Evolutionary conservation across 495 filamentous ascomycete species (phyloP).

Genomic region (Cenococcum geophilum): DNA sequence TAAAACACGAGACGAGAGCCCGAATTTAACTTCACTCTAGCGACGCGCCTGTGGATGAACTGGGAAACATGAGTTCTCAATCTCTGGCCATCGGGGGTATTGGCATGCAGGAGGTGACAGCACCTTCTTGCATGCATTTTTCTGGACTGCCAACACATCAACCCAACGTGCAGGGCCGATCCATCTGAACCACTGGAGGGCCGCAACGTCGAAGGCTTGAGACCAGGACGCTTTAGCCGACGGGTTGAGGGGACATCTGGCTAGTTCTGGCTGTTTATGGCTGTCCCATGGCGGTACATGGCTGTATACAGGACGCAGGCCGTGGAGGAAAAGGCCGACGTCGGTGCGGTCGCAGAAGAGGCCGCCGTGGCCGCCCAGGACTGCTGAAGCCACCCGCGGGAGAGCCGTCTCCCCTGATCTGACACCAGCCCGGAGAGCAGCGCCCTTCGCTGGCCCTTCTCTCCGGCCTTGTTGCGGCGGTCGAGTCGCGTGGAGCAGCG

Average conservation of each 20-base stretch:
- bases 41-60: conserved; percentile 21
- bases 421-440: neutral
- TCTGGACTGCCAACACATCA: conserved; percentile 28
- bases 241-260: conserved; percentile 1
- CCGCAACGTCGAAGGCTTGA: conserved; percentile 3
- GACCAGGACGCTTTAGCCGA: neutral
- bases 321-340: neutral
- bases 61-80: conserved; percentile 25
- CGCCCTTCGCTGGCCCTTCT: neutral
- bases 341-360: conserved; percentile 19
- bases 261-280: conserved; percentile 3
- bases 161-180: conserved; percentile 18
- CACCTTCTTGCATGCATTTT: conserved; percentile 16
- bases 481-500: neutral
- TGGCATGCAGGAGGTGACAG: conserved; percentile 26
- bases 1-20: conserved; percentile 2
- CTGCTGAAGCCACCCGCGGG: conserved; percentile 17
- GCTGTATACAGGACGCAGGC: neutral
- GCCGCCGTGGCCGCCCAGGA: neutral
- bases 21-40: conserved; percentile 20
- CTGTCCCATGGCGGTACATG: neutral
- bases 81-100: conserved; percentile 12
- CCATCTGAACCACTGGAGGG: conserved; percentile 13
- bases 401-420: conserved; percentile 11
- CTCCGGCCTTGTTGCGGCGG: neutral